Base-by-base conservation (phyloP, 371 early-diverging fungal genomes). In the Syncephalastrum monosporum region DNA sequence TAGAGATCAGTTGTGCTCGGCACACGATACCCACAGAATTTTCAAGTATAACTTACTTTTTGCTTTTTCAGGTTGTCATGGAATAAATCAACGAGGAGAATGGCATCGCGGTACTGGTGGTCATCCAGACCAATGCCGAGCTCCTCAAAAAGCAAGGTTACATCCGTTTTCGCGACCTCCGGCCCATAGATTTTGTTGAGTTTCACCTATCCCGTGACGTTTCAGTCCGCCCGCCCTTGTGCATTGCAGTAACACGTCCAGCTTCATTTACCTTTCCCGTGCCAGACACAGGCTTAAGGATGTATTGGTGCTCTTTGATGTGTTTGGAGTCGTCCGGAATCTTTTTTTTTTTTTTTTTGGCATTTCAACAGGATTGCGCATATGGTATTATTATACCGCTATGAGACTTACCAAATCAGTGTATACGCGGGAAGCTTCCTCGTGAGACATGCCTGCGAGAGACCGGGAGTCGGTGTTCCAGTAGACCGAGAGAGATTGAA, bases 231-330 rank as follows among this genome's bases (percentile, higher is more conserved):
- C 29, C 6, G 21, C 2, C 21, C 21, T 21, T 33, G 38, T 10
- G 5, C 38, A 33, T 33, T 12, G 38, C 38, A 33, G 38, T 8
- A 10, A 10, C 38, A 33, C 2, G 10, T 5, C 8, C 38, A 2
- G 38, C 7, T 33, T 5, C 19, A 51, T 64, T 61, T 56, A 91
- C 89, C 72, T 84, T 87, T 24, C 91, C 93, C 17, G 75, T 74
- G 4, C 94, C 93, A n/a, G 89, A 87, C 0, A 94, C 91, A 1
- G 95, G 95, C 55, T 82, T 84, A 29, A 94, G 58, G 7, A 94
- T 82, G 43, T 89, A 91, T 60, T 86, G 87, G 47, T 84, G 81
- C 4, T 67, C 56, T 21, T 43, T 27, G 2, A 59, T 46, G n/a
- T 47, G 52, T 25, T 64, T 53, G 0, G 55, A 33, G 12, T 63